phyloP scores from a whole-genome alignment of 345 rosid genomes.

The Lepidium didymum region DNA sequence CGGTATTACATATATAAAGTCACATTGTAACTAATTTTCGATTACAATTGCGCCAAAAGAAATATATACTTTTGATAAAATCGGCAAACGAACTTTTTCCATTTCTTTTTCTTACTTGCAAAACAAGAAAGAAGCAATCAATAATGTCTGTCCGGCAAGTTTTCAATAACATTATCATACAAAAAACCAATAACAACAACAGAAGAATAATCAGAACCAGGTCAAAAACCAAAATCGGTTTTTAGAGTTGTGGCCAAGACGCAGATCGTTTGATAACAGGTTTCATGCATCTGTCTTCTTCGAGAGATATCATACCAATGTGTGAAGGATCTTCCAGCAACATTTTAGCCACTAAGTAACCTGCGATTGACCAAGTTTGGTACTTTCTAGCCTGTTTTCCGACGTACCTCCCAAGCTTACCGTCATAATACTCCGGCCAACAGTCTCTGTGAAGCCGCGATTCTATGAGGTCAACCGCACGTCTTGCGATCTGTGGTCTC shows the following conservation, averaged over 20 bases:
- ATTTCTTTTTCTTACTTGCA: slow-evolving; percentile 17
- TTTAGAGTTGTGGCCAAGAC: slow-evolving; percentile 41
- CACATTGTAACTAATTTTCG: neutral
- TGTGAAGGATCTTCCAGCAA: slow-evolving; percentile 75
- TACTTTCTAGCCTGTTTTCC: slow-evolving; percentile 75
- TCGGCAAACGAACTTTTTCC: slow-evolving; percentile 16
- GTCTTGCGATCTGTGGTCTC: slow-evolving; percentile 67
- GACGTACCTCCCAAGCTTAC: slow-evolving; percentile 55
- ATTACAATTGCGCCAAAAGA: neutral
- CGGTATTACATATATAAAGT: too few relatives aligned
- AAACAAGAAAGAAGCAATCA: slow-evolving; percentile 24
- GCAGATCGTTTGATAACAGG: slow-evolving; percentile 59
- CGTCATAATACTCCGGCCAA: slow-evolving; percentile 82
- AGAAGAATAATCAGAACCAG: slow-evolving; percentile 1
- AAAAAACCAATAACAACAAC: neutral
- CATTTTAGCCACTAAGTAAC: slow-evolving; percentile 74
- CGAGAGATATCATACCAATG: slow-evolving; percentile 62
- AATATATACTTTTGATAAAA: neutral
- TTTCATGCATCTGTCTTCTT: slow-evolving; percentile 69
- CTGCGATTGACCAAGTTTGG: slow-evolving; percentile 74
- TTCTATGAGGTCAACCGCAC: slow-evolving; percentile 59
- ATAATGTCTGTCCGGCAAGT: slow-evolving; percentile 12
- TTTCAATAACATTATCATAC: slow-evolving; percentile 20
- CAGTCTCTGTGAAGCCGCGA: slow-evolving; percentile 57
- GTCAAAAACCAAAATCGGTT: neutral